A percentile compares a stretch with the other conserved stretches of the same genome.
Conservation (phyloP, 139 green algal genomes). For the Chlorella vulgaris region DNA sequence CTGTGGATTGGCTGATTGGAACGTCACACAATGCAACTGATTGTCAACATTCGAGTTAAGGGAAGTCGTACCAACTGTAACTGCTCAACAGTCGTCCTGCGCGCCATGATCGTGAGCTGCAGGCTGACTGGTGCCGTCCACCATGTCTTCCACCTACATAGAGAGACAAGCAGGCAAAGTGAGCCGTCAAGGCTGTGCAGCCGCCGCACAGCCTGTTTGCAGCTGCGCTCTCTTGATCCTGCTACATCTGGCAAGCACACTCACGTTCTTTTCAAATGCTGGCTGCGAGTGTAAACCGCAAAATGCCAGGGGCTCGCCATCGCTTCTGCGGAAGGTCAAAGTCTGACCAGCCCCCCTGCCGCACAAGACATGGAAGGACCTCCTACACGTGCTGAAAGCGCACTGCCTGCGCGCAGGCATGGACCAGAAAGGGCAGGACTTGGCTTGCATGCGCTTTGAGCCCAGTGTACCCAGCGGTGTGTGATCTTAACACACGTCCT, state of each 20-base stretch:
- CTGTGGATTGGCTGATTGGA: too few species aligned
- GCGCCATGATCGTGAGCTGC: background rate
- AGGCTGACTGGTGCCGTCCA: slow-evolving; percentile 17
- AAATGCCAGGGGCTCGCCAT: slow-evolving; percentile 49
- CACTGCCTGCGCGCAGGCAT: slow-evolving; percentile 42
- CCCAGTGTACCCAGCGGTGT: background rate
- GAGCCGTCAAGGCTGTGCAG: too few species aligned
- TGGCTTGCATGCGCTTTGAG: background rate
- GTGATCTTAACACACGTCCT: too few species aligned
- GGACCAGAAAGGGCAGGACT: background rate
- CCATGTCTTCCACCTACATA: slow-evolving; percentile 11
- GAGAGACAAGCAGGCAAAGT: too few species aligned
- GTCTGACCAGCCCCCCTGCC: slow-evolving; percentile 10
- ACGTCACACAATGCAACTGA: too few species aligned
- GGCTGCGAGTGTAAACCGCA: slow-evolving; percentile 42
- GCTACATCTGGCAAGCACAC: too few species aligned
- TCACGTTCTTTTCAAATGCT: too few species aligned
- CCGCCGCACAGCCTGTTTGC: too few species aligned
- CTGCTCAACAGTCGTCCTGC: background rate
- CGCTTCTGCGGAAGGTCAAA: slow-evolving; percentile 25
- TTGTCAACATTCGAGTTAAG: too few species aligned
- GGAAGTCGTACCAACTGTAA: too few species aligned
- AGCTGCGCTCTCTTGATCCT: too few species aligned
- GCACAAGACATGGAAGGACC: slow-evolving; percentile 51
- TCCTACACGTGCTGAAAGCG: slow-evolving; percentile 41